These are phyloP conservation scores for Lentinula aciculospora DNA, from an alignment of 768 basidiomycete species.

Conservation along the genomic window DNA sequence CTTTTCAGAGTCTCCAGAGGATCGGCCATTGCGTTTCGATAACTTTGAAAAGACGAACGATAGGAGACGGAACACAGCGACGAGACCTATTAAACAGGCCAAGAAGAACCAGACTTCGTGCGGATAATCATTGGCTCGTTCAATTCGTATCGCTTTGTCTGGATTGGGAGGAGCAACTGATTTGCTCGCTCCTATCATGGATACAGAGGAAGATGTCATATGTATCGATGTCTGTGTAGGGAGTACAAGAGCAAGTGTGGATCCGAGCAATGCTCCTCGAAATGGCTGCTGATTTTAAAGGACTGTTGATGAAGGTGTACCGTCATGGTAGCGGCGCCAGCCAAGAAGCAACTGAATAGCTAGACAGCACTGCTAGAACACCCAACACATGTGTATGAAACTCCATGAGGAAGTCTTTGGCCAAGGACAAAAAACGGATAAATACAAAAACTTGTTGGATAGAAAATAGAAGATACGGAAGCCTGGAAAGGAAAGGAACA, in stretches of 20 bases:
- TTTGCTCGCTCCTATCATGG: neutral
- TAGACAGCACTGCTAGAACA: neutral
- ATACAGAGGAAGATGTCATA: neutral
- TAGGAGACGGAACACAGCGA: slow-evolving; percentile 27
- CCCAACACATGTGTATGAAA: neutral
- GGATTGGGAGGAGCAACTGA: slow-evolving; percentile 7
- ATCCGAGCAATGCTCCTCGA: neutral
- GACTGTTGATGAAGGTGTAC: neutral
- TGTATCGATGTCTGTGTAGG: neutral
- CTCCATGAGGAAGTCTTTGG: neutral
- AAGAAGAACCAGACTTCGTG: slow-evolving; percentile 37
- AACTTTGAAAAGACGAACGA: slow-evolving; percentile 17
- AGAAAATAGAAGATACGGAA: neutral
- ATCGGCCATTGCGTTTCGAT: slow-evolving; percentile 8
- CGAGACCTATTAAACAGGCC: slow-evolving; percentile 34
- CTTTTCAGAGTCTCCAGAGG: neutral
- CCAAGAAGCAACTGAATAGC: neutral
- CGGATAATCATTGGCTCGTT: slow-evolving; percentile 27
- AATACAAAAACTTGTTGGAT: neutral
- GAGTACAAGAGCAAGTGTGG: neutral
- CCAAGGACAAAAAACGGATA: neutral
- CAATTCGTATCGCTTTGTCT: slow-evolving; percentile 21
- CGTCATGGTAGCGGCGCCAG: neutral
- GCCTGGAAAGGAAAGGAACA: neutral
- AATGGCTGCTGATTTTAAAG: neutral